Base-by-base conservation (phyloP, 164 flowering plant genomes). In the Amborella trichopoda region DNA sequence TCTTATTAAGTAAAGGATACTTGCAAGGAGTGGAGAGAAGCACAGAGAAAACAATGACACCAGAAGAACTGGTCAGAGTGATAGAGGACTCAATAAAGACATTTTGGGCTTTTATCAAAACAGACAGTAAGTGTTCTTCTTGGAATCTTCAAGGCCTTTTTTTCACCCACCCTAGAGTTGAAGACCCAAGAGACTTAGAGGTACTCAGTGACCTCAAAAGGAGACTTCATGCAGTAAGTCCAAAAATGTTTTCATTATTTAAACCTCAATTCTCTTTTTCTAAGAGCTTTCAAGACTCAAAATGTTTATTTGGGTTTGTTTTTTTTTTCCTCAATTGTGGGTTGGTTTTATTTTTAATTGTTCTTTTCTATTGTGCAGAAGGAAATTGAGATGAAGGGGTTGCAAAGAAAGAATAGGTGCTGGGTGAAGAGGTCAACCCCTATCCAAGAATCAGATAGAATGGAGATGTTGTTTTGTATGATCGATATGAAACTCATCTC, bases 121-220 rank as follows among this genome's bases (percentile, higher is more conserved):
- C 69, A 25, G 82, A 80, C 33, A 39, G 48, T 17, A 62, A 67
- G 50, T 64, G 51, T 55, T 30, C 59, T 20, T 57, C 69, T 63
- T 56, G 70, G 75, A 70, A 55, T 46, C 32, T 59, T 0, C 60
- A 23, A 42, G 59, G 34, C 44, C 40, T 49, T 40, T 20, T 54
- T 2, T 54, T 70, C 72, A 52, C 40, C 45, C 17, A 28, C 26
- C 61, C 69, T 16, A 69, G 55, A 21, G 65, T 75, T 22, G 79
- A 75, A 54, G 77, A 76, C 60, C 77, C 81, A 18, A 60, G 54
- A 52, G 79, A 78, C 44, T 49, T 75, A 28, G 58, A 55, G 33
- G 64, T 69, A n/a, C 36, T 71, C 5, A 53, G 48, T 52, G 46
- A 64, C n/a, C 65, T 78, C 33, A 61, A 41, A 22, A 58, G 40